Percentiles rank a stretch among this genome's conserved stretches.
These are phyloP conservation scores for Exophiala spinifera DNA, from an alignment of 2,329 filamentous ascomycete genomes.

Conservation along the genomic window DNA sequence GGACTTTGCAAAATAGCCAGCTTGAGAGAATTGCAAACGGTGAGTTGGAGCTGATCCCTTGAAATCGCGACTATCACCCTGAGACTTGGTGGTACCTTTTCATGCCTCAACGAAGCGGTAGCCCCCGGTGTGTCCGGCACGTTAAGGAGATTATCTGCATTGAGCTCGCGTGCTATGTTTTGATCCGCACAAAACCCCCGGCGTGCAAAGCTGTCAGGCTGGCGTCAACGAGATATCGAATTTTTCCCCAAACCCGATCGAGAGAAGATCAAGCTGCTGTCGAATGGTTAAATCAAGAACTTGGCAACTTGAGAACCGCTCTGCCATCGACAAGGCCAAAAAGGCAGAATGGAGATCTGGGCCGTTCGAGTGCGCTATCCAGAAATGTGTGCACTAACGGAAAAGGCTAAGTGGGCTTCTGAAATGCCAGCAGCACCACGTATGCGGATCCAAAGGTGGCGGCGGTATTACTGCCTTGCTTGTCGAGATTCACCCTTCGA, in stretches of 20 bases:
- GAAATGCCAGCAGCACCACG: background rate
- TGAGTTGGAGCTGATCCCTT: too few species aligned
- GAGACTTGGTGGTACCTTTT: background rate
- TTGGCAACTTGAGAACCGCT: background rate
- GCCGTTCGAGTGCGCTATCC: constrained; percentile 1
- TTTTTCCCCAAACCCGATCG: background rate
- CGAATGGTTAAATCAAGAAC: background rate
- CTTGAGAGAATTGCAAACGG: background rate
- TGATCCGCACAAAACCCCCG: background rate
- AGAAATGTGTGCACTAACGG: constrained; percentile 1
- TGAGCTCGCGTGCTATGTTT: background rate
- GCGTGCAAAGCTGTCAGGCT: background rate
- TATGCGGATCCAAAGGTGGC: constrained; percentile 1
- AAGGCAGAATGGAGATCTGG: constrained; percentile 5
- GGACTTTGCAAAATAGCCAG: background rate
- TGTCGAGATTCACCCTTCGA: too few species aligned
- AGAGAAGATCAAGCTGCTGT: background rate
- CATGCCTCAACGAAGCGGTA: background rate
- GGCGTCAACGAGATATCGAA: background rate
- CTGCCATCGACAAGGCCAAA: background rate
- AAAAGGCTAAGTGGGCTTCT: background rate
- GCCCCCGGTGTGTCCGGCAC: background rate
- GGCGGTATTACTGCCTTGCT: background rate
- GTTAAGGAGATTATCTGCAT: background rate
- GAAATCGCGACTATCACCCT: background rate